Base-by-base conservation (phyloP, 345 rosid species). In the Camelina laxa region DNA sequence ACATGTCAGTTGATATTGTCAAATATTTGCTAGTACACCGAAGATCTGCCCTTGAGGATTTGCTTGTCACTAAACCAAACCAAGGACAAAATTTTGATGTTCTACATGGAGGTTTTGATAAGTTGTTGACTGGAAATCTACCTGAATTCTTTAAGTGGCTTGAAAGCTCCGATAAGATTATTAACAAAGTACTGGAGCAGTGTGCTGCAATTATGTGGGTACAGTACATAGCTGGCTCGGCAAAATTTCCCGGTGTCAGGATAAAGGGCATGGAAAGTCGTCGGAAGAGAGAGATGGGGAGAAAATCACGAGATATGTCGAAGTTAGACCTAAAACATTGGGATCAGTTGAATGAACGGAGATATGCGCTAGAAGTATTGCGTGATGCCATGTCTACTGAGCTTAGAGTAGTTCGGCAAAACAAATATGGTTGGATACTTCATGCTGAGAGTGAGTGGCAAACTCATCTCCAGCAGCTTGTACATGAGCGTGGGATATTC, bases 391-490 rank as follows among this genome's bases (percentile, higher is more conserved):
- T 96, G 99, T 87, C 99, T 73, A 92, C 99, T 57, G 99, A 96
- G 85, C 85, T 96, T 62, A 88, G 99, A 82, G 98, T 96, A 82
- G 91, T 96, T 67, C 95, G 99, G 69, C 99, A 96, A 84, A 96
- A 92, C 78, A 96, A 96, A 82, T 96, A 96, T 82, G 99, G 99
- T 58, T 96, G 99, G 99, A 89, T 96, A 81, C 96, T 96, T 51
- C 98, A 96, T 82, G 99, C 99, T 67, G 99, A 96, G 83, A 96
- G 99, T 39, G 96, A 89, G 85, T 96, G 99, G 99, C 94, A 96
- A 79, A 92, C 87, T 21, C 96, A 89, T 81, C 92, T 96, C 65
- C 98, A 89, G 80, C 97, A 96, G 81, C 93, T 96, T 82, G 90
- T 96, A 53, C 99, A 96, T 69, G 97, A 96, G 80, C 87, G 99